Evolutionary conservation across 441 rosid species (phyloP), one percentile per base, ranked within the genome.

Genomic region (Arabidopsis hybrid): DNA sequence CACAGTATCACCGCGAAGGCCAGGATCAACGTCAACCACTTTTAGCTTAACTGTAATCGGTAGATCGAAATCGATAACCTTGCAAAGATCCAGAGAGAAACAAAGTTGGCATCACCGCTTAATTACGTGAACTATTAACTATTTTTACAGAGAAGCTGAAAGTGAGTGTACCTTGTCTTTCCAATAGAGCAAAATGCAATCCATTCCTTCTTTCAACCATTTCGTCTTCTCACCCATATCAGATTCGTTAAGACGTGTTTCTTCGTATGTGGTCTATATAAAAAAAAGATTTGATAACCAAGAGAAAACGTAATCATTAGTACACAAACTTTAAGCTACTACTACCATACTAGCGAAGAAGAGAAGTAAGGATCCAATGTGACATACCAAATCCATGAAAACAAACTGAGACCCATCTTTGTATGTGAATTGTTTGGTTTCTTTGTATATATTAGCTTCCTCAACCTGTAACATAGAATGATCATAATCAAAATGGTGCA

Each of bases 201-300:
- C 95, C 96, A 89, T 85, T 73, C 97, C 99, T 83, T 95, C 99
- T 83, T 88, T 95, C 67, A 92, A 85, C 87, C 87, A 92, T 83
- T 86, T 91, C 18, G 79, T 88, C 84, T 79, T 91, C 17, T 85
- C 89, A 34, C 93, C 91, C 66, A 95, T 86, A 59, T 91, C 98
- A 36, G 78, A 64, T 45, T 84, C 97, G 46, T 82, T 83, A 13
- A 95, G 92, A 77, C 98, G 89, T 66, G 77, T 75, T 85, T 92
- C 98, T 82, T 95, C 99, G 50, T 60, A 95, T 12, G 95, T 87
- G 58, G 9, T 91, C 99, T 95, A 82, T 91, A 84, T 9, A 21
- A 21, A 58, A 6, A 6, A 35, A 71, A 63, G 14, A 55, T 45
- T 67, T 38, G 39, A 38, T 8, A 21, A 45, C 21, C 11, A 26